These are phyloP conservation scores for Scleromitrula shiraiana DNA, from an alignment of 2,329 filamentous ascomycete species.

Conservation along the genomic window DNA sequence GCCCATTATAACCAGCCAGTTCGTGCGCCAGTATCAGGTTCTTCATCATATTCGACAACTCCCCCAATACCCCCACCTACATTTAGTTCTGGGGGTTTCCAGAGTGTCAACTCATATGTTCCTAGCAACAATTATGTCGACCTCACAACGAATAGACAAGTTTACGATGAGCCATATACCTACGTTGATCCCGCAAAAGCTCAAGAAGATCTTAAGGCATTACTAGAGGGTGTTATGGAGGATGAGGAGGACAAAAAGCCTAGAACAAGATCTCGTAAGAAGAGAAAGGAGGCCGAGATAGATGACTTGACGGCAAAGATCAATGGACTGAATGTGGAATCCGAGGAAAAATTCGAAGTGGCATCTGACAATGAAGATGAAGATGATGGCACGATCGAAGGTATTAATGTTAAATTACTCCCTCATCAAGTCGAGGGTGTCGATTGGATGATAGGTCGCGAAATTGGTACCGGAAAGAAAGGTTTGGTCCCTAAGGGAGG, in stretches of 20 bases:
- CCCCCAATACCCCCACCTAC: conserved; percentile 19
- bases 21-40: conserved; percentile 18
- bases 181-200: conserved; percentile 58
- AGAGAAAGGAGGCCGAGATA: conserved; percentile 29
- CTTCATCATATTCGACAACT: conserved; percentile 24
- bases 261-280: conserved; percentile 32
- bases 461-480: conserved; percentile 77
- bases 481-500: conserved; percentile 81
- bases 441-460: conserved; percentile 89
- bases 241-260: conserved; percentile 45
- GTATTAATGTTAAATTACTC: conserved; percentile 78
- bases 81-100: conserved; percentile 27
- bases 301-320: conserved; percentile 29
- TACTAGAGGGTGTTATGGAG: conserved; percentile 76
- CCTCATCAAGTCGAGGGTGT: conserved; percentile 94
- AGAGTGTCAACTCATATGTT: conserved; percentile 21
- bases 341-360: conserved; percentile 30
- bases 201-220: conserved; percentile 67
- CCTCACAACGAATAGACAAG: conserved; percentile 22
- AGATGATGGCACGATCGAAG: conserved; percentile 61
- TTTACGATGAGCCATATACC: conserved; percentile 23
- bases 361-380: conserved; percentile 38
- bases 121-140: conserved; percentile 26
- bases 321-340: conserved; percentile 36
- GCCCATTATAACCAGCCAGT: conserved; percentile 17